phyloP scores from a whole-genome alignment of 768 basidiomycete genomes.

The Boletus sp. region DNA sequence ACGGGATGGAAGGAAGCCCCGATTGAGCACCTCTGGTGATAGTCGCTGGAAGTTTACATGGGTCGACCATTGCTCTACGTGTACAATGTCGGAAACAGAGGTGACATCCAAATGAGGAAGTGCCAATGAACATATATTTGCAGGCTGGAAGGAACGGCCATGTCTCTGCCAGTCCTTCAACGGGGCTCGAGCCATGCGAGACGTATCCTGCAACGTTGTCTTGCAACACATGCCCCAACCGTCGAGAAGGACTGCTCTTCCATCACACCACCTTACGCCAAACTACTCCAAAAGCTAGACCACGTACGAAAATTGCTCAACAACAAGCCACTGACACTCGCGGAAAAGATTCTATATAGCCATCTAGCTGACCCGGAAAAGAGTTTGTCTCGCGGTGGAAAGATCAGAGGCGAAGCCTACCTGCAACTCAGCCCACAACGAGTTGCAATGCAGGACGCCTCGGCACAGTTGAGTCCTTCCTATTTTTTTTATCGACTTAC shows the following conservation, averaged over 20 bases:
- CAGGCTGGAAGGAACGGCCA: not conserved
- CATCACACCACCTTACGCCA: slow-evolving; percentile 83
- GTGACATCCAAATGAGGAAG: not conserved
- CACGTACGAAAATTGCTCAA: slow-evolving; percentile 64
- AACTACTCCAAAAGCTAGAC: slow-evolving; percentile 66
- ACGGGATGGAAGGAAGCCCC: slow-evolving; percentile 56
- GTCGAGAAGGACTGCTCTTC: slow-evolving; percentile 58
- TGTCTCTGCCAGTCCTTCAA: slow-evolving; percentile 23
- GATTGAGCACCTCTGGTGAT: slow-evolving; percentile 60
- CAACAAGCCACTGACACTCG: slow-evolving; percentile 81
- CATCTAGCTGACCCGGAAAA: slow-evolving; percentile 81
- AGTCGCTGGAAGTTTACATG: not conserved
- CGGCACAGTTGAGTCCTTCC: slow-evolving; percentile 66
- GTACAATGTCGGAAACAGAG: not conserved
- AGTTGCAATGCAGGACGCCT: slow-evolving; percentile 97
- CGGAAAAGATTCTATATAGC: slow-evolving; percentile 96
- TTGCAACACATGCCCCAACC: slow-evolving; percentile 41
- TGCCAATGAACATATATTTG: too few species aligned
- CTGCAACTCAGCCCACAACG: slow-evolving; percentile 88
- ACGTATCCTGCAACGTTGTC: slow-evolving; percentile 24
- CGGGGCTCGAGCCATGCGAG: slow-evolving; percentile 10
- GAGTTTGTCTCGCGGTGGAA: slow-evolving; percentile 58
- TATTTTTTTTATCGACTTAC: not conserved
- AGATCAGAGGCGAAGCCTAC: slow-evolving; percentile 82
- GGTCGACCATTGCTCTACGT: not conserved